A percentile compares a stretch with the other conserved stretches of the same genome.
These are phyloP conservation scores for Solanum etuberosum DNA, from an alignment of 257 asterid genomes.

Conservation along the genomic window DNA sequence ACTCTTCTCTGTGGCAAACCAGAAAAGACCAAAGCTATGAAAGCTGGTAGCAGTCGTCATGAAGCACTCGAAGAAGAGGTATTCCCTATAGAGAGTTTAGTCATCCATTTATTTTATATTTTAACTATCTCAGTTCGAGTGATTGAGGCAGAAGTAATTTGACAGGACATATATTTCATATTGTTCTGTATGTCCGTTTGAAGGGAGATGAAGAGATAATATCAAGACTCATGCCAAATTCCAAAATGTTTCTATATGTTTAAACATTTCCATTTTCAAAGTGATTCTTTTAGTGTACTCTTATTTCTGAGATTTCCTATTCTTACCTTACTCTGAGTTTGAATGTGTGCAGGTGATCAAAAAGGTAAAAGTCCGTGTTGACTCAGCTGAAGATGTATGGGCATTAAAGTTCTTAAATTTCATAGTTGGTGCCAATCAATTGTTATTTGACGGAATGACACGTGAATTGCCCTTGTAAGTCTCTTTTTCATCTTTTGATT, in stretches of 20 bases:
- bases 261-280: not conserved
- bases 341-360: conserved; percentile 47
- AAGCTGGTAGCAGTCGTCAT: conserved; percentile 79
- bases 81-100: not conserved
- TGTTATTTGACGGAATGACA: conserved; percentile 71
- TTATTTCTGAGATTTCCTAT: not conserved
- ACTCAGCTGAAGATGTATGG: conserved; percentile 66
- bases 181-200: not conserved
- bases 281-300: not conserved
- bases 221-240: not conserved
- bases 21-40: conserved; percentile 61
- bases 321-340: conserved; percentile 1
- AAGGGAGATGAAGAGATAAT: not conserved
- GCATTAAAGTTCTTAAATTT: conserved; percentile 65
- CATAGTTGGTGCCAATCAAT: conserved; percentile 63
- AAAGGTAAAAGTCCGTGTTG: conserved; percentile 41
- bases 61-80: conserved; percentile 83
- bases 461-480: conserved; percentile 93
- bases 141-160: not conserved
- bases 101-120: not conserved
- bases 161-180: not conserved
- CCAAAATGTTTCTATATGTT: not conserved
- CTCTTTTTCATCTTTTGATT: not conserved
- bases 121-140: not conserved
- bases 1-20: conserved; percentile 42